phyloP scores from a whole-genome alignment of 164 flowering plant species.

The Pachysandra terminalis region DNA sequence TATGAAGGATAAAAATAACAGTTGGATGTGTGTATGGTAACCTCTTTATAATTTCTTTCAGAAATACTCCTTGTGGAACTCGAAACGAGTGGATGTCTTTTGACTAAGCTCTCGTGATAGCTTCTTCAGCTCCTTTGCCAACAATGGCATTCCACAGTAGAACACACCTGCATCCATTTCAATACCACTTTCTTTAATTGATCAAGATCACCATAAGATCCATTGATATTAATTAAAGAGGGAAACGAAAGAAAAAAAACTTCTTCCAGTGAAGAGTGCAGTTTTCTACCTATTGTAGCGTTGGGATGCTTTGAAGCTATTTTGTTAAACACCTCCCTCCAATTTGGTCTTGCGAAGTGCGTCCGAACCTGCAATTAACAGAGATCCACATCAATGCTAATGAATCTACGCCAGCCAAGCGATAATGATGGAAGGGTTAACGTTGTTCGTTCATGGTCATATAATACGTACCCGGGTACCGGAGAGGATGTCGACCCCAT shows the following conservation, averaged over 20 bases:
- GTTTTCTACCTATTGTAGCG: conserved; percentile 68
- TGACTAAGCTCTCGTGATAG: conserved; percentile 65
- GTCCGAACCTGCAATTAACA: conserved; percentile 76
- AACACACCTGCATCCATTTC: conserved; percentile 98
- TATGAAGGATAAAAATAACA: background rate
- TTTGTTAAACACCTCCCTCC: conserved; percentile 83
- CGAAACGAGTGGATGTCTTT: conserved; percentile 79
- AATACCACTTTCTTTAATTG: too few species aligned
- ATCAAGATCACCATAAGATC: background rate
- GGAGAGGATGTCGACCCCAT: conserved; percentile 91
- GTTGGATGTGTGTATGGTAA: too few species aligned
- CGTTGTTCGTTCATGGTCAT: background rate
- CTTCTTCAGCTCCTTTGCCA: conserved; percentile 82
- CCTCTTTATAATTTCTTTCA: conserved; percentile 9
- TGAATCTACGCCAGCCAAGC: too few species aligned
- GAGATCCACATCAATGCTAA: background rate
- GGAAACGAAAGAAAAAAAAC: too few species aligned
- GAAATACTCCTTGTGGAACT: conserved; percentile 94
- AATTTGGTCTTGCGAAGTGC: conserved; percentile 96
- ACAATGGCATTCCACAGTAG: conserved; percentile 86
- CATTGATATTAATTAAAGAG: too few species aligned
- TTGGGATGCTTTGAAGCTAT: conserved; percentile 76
- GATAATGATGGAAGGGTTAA: too few species aligned
- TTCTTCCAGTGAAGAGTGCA: background rate
- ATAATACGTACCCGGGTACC: conserved; percentile 78